Evolutionary conservation across 495 filamentous ascomycete species (phyloP), one percentile per base, ranked within the genome.

Genomic region (Aspergillus carlsbadensis): DNA sequence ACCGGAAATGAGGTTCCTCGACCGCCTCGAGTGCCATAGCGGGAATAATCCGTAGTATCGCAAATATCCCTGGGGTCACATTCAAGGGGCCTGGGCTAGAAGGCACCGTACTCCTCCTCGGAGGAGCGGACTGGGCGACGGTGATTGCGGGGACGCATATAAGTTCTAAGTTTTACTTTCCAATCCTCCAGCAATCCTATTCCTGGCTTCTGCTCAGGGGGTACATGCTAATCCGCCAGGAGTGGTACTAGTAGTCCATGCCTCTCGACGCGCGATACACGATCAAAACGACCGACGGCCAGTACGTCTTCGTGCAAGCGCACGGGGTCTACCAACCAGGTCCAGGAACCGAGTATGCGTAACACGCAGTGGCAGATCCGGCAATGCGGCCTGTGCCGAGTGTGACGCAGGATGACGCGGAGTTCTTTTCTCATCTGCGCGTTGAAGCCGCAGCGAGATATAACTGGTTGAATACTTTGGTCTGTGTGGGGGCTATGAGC

Each of bases 401-500:
- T 0, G 64, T 67, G 1, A 58, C 66, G 0, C 68, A 69, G 24
- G 64, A 67, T 39, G 64, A 71, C 45, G 64, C 67, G 0, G 68
- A 71, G 42, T 71, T 69, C 48, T 71, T 71, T 35, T 69, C 68
- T 0, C 68, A 71, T 61, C 20, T 71, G 22, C 52, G 64, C 4
- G 49, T 71, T 11, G 64, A 71, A 54, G 56, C 68, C 2, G 66
- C 59, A 0, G 66, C 66, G 0, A 65, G 60, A 34, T 70, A 72
- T 44, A 72, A 72, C 31, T 70, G 65, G 66, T 54, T 70, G 45
- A 69, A 72, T 58, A 68, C 66, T 18, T 37, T 69, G 45, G 63
- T 72, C 0, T 72, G 67, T 46, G 44, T 70, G 18, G 68, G 68
- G 2, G 68, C 70, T 1, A 72, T 72, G 70, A 64, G 24, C 21